Evolutionary conservation across 73 alveolate species (phyloP).

Genomic region (Paramecium caudatum): DNA sequence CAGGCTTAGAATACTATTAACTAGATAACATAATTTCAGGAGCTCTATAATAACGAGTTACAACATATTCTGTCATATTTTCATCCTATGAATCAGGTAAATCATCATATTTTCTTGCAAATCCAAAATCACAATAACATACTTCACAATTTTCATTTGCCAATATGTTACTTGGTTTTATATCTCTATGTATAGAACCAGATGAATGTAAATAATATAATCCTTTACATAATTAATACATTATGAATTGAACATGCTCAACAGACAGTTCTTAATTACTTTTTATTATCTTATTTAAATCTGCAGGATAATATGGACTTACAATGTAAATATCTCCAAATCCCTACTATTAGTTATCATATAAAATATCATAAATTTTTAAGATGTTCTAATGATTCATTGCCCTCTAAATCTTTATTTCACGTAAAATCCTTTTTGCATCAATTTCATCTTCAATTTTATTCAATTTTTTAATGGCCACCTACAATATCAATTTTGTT

Average conservation of each 20-base stretch:
- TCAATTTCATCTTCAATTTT: constrained; percentile 90
- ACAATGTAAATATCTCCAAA: constrained; percentile 88
- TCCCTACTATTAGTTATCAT: constrained; percentile 70
- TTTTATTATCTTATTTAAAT: constrained; percentile 86
- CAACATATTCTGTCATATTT: constrained; percentile 85
- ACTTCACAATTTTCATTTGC: constrained; percentile 84
- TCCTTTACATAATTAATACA: constrained; percentile 71
- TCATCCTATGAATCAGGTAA: constrained; percentile 17
- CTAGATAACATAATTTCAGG: constrained; percentile 85
- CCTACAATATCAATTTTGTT: constrained; percentile 70
- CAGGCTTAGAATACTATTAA: constrained; percentile 80
- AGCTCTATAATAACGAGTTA: constrained; percentile 86
- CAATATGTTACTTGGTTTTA: constrained; percentile 90
- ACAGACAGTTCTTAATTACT: constrained; percentile 66
- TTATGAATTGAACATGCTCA: constrained; percentile 72
- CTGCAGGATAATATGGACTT: constrained; percentile 91
- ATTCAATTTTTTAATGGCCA: constrained; percentile 94
- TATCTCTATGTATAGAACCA: constrained; percentile 92
- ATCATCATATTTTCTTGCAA: constrained; percentile 85
- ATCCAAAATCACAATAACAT: constrained; percentile 90
- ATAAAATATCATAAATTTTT: constrained; percentile 81
- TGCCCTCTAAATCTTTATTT: constrained; percentile 84
- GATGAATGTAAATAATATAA: constrained; percentile 84
- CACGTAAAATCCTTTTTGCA: constrained; percentile 93
- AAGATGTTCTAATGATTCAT: constrained; percentile 90